Evolutionary conservation across 192 early-diverging fungal species (phyloP), one percentile per base, ranked within the genome.

Genomic region (Thamnidium elegans): DNA sequence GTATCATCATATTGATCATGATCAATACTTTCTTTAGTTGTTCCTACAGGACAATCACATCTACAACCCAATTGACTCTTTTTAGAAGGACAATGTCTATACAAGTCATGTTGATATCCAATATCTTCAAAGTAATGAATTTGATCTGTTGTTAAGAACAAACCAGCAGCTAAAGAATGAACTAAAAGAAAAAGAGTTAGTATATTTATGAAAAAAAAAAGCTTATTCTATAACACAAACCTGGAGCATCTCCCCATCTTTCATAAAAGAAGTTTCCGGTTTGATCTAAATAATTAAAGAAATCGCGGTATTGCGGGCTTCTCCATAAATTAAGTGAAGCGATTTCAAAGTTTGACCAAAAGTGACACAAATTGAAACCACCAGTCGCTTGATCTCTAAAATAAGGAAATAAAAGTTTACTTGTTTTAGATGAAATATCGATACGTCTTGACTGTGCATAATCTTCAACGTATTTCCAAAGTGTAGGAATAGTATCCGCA

Each of bases 311-410:
- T 3, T 61, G 67, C 8, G 75, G 68, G 13, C 79, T 82, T 4
- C 85, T 71, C 69, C 86, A 83, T 36, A 89, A 80, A 48, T 81
- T 71, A 7, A 91, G 67, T 50, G 79, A 79, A 4, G 85, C 90
- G 48, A 92, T 92, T 66, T 92, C 90, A 68, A 91, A 92, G 61
- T 92, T 92, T 14, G 83, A 85, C 90, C 90, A 91, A 52, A 90
- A 90, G 69, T 92, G 88, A 64, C 90, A 91, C 43, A 79, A 30
- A 62, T 90, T 89, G 68, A 89, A 90, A 21, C 76, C 73, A 21
- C 69, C 65, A 1, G 52, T 66, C 11, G 42, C 45, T 21, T 68
- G 39, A 50, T 76, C 66, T 32, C 48, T 26, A 39, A 76, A 76
- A 21, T 71, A 76, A 31, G 74, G 74, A 50, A 71, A 71, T 31